Evolutionary conservation across 768 basidiomycete genomes (phyloP).

Genomic region (Psilocybe subaeruginosa): DNA sequence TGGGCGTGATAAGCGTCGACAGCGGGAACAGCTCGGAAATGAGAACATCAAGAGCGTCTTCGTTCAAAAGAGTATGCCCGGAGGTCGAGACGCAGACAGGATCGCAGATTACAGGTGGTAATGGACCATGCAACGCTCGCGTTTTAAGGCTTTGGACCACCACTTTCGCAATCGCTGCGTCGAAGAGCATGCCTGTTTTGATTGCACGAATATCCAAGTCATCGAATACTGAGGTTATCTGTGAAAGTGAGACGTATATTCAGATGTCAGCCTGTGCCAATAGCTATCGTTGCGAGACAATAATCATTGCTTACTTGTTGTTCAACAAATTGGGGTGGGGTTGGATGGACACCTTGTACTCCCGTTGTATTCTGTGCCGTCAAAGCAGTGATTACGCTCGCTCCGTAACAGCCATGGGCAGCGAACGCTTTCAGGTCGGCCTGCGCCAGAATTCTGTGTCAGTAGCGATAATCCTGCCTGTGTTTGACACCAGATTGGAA

Average conservation of each 20-base stretch:
- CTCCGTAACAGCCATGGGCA: conserved; percentile 77
- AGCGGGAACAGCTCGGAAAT: conserved; percentile 70
- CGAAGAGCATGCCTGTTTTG: conserved; percentile 91
- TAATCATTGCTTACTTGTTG: conserved; percentile 59
- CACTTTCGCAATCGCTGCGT: conserved; percentile 51
- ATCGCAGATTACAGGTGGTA: conserved; percentile 75
- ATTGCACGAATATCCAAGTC: conserved; percentile 76
- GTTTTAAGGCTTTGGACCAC: conserved; percentile 54
- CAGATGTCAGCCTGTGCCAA: neutral
- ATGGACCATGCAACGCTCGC: conserved; percentile 33
- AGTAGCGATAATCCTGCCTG: neutral
- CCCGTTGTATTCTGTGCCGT: conserved; percentile 90
- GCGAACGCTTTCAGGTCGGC: conserved; percentile 89
- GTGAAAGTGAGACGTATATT: neutral
- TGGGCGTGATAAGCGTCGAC: conserved; percentile 79
- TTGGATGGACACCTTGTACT: conserved; percentile 73
- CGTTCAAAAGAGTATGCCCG: conserved; percentile 75
- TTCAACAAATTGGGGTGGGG: conserved; percentile 70
- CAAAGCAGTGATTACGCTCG: conserved; percentile 81
- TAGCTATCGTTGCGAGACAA: neutral
- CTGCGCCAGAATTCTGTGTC: conserved; percentile 34
- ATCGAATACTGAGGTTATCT: conserved; percentile 72
- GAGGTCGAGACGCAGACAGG: conserved; percentile 93
- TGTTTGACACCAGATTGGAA: neutral
- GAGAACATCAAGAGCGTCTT: conserved; percentile 64